phyloP scores from a whole-genome alignment of 163 green algal genomes.

The Volvox carteri region DNA sequence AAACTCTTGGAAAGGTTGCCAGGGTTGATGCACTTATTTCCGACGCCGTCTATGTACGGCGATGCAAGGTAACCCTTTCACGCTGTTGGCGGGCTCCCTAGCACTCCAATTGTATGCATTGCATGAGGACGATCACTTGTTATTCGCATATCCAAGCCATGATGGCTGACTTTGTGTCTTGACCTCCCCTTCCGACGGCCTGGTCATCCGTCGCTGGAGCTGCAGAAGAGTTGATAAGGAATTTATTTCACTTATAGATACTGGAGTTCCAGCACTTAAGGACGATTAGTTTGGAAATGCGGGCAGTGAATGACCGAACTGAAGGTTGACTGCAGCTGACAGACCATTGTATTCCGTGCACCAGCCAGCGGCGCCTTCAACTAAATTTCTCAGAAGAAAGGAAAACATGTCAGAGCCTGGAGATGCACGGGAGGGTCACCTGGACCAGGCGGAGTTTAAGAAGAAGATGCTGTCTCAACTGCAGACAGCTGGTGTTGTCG shows the following conservation, averaged over 20 bases:
- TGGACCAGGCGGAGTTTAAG: slow-evolving; percentile 63
- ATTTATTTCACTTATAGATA: too few relatives aligned
- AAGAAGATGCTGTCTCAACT: slow-evolving; percentile 64
- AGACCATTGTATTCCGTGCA: neutral
- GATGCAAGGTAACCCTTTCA: neutral
- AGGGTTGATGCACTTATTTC: too few relatives aligned
- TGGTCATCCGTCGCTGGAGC: too few relatives aligned
- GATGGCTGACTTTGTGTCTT: neutral
- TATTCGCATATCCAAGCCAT: neutral
- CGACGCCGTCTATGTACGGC: neutral
- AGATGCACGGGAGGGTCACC: slow-evolving; percentile 17
- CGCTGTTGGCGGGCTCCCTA: neutral
- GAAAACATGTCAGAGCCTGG: slow-evolving; percentile 25
- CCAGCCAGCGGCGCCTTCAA: neutral
- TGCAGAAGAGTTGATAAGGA: too few relatives aligned
- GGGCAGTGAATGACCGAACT: neutral
- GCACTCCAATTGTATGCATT: neutral
- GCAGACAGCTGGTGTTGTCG: slow-evolving; percentile 63
- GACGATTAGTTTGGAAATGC: neutral
- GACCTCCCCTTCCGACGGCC: neutral
- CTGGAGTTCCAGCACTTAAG: too few relatives aligned
- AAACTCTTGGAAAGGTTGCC: too few relatives aligned
- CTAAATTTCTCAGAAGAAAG: neutral
- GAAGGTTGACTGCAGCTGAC: slow-evolving; percentile 25
- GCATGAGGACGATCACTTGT: neutral